A percentile compares a stretch with the other conserved stretches of the same genome.
Evolutionary conservation across 345 rosid genomes (phyloP).

Genomic region (Gossypium herbaceum): DNA sequence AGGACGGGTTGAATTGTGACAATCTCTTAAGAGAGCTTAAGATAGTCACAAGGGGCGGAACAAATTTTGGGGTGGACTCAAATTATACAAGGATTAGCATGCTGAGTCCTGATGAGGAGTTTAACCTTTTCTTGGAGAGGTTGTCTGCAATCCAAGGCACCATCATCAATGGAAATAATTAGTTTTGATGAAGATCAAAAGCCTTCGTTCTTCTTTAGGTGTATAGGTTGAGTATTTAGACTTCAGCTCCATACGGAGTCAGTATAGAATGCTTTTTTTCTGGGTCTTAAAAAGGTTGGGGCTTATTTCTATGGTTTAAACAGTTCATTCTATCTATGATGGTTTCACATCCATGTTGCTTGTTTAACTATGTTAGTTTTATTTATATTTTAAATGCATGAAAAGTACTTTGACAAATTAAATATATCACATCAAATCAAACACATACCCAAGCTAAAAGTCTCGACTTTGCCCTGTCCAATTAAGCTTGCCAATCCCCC

Average conservation of each 20-base stretch:
- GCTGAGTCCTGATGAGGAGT: conserved; percentile 58
- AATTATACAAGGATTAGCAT: conserved; percentile 60
- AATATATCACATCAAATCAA: too few species aligned
- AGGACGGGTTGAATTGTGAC: conserved; percentile 44
- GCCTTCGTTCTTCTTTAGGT: neutral
- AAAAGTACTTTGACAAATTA: neutral
- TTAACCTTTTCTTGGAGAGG: conserved; percentile 58
- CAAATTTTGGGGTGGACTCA: conserved; percentile 47
- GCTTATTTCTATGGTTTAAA: neutral
- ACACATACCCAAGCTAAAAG: neutral
- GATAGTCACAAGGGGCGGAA: conserved; percentile 54
- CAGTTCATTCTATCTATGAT: neutral
- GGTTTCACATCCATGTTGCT: neutral
- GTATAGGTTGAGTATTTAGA: neutral
- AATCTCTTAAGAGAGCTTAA: conserved; percentile 42
- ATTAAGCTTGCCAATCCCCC: too few species aligned
- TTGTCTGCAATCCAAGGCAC: conserved; percentile 37
- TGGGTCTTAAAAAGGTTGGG: neutral
- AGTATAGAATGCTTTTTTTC: neutral
- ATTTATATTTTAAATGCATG: neutral
- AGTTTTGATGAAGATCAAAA: neutral
- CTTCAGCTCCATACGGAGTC: neutral
- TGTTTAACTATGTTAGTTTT: too few species aligned
- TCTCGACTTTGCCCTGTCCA: neutral
- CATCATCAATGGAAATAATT: neutral